A percentile compares a stretch with the other conserved stretches of the same genome.
phyloP scores from a whole-genome alignment of 768 basidiomycete species.

The Coprinopsis cinerea region DNA sequence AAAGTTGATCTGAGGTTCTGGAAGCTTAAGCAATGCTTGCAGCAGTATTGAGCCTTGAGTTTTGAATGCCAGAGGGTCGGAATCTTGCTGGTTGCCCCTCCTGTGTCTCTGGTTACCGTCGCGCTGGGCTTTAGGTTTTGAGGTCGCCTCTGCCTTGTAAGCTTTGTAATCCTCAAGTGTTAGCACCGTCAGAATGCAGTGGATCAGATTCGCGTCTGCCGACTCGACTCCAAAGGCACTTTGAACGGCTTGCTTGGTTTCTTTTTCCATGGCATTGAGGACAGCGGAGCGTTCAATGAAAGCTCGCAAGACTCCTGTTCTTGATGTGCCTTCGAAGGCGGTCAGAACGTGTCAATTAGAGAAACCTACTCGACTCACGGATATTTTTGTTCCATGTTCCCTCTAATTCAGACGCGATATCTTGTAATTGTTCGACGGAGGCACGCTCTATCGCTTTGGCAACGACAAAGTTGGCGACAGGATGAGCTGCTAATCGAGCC shows the following conservation, averaged over 20 bases:
- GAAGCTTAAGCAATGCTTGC: conserved; percentile 72
- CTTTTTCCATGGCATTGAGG: conserved; percentile 40
- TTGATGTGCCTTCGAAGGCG: conserved; percentile 46
- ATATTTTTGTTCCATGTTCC: conserved; percentile 56
- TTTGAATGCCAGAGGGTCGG: conserved; percentile 52
- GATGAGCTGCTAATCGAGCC: conserved; percentile 70
- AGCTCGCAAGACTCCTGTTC: conserved; percentile 76
- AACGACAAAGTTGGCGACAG: conserved; percentile 91
- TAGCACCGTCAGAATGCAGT: conserved; percentile 58
- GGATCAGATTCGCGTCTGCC: conserved; percentile 51
- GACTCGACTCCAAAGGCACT: conserved; percentile 46
- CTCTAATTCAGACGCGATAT: conserved; percentile 54
- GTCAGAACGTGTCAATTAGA: conserved; percentile 1
- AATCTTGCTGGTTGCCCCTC: conserved; percentile 1
- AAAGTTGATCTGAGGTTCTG: conserved; percentile 57
- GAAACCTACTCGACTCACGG: conserved; percentile 50
- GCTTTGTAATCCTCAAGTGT: conserved; percentile 33
- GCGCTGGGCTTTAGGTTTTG: conserved; percentile 8
- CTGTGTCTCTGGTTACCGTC: conserved; percentile 13
- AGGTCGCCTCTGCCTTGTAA: not conserved
- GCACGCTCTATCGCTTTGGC: conserved; percentile 70
- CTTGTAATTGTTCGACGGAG: conserved; percentile 46
- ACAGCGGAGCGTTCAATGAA: conserved; percentile 60
- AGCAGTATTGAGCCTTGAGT: conserved; percentile 83
- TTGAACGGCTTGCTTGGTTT: conserved; percentile 53